Base-by-base conservation (phyloP, 495 filamentous ascomycete species). In the Ascobolus immersus region DNA sequence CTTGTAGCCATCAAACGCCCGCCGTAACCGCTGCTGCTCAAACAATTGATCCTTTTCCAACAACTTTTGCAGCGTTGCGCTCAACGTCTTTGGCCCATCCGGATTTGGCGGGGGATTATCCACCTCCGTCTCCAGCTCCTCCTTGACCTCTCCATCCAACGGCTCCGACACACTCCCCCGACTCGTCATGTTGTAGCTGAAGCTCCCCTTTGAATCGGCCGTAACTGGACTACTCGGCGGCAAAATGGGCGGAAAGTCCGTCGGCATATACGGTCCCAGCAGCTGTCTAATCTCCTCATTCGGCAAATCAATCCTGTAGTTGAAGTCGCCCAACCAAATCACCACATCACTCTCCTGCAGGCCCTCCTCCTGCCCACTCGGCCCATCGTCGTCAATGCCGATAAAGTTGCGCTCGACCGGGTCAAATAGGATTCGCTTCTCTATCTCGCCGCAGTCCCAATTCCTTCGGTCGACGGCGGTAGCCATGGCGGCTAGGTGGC, bases 291-390 rank as follows among this genome's bases (percentile, higher is more conserved):
- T 84, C 52, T 93, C 89, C 30, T 78, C 77, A 0, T 77, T 80
- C 0, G 86, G 74, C 4, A 94, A 67, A 29, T 91, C 80, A 1
- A 99, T 59, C 21, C 89, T 64, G 45, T 92, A 99, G 52, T 99
- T 99, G 6, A 99, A 60, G 52, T 99, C 89, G 14, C 89, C 89
- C 49, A 90, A 80, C 78, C 82, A 93, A 43, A 94, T 91, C 1
- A 71, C 64, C 53, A 91, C 82, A 48, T 94, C 86, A 39, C 84
- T 80, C 29, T 80, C 71, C 1, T 79, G 81, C 39, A 99, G 71
- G n/a, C 54, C 56, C 39, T 90, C 78, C 8, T 55, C 55, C n/a
- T n/a, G n/a, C n/a, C n/a, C n/a, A n/a, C n/a, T n/a, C n/a, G n/a
- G n/a, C n/a, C n/a, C n/a, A 1, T 51, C 51, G 21, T 61, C 59